phyloP scores from a whole-genome alignment of 495 filamentous ascomycete species.

The Neurospora sp. region DNA sequence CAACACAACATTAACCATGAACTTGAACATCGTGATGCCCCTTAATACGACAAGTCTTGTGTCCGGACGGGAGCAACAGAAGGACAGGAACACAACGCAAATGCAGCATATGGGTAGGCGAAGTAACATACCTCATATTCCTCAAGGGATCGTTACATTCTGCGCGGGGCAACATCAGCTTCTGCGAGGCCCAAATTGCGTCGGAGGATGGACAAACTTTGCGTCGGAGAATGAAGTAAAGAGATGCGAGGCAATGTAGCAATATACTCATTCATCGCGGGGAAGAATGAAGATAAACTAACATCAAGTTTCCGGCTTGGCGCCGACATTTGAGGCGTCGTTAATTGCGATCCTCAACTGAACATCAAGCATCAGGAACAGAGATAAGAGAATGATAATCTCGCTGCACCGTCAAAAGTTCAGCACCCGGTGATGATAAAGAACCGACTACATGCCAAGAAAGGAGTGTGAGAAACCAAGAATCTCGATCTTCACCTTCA shows the following conservation, averaged over 20 bases:
- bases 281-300: background rate
- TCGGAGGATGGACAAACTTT: background rate
- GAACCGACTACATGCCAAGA: background rate
- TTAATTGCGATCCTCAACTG: background rate
- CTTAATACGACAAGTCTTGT: background rate
- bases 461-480: no score
- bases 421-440: background rate
- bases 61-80: background rate
- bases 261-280: no score
- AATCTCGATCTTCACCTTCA: background rate
- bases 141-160: background rate
- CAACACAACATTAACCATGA: background rate
- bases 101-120: background rate
- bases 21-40: background rate
- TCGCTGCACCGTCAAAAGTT: background rate
- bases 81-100: background rate
- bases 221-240: background rate
- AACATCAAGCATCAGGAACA: background rate
- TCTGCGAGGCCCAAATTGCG: background rate
- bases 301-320: background rate
- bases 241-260: background rate
- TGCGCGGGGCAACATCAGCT: background rate
- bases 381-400: background rate
- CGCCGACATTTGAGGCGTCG: background rate
- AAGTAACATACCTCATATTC: background rate